phyloP scores from a whole-genome alignment of 1,139 yeast species.

The Saccharomyces hybrid region DNA sequence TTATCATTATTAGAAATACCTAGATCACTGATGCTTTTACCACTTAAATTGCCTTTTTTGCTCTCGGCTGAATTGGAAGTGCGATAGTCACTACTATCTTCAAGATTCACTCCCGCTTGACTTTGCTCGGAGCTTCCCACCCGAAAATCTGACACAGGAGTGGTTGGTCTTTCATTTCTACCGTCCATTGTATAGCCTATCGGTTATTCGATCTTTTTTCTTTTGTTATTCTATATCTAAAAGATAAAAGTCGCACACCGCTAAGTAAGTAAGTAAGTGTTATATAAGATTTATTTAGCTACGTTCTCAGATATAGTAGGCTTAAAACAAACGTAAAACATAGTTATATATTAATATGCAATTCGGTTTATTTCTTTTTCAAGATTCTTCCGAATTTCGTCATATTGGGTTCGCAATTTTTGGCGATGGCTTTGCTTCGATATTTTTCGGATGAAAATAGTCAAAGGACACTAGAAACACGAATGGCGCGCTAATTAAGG shows the following conservation, averaged over 20 bases:
- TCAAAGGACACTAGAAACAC: neutral
- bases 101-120: neutral
- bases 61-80: neutral
- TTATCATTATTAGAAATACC: constrained; percentile 2
- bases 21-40: neutral
- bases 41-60: neutral
- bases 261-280: neutral
- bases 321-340: neutral
- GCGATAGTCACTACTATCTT: neutral
- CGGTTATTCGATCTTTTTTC: neutral
- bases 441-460: neutral
- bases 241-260: neutral
- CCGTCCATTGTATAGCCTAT: neutral
- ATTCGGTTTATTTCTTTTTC: neutral
- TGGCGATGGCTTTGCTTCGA: neutral
- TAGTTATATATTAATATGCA: neutral
- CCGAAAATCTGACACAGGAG: neutral
- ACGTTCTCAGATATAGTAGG: neutral
- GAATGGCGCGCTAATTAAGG: neutral
- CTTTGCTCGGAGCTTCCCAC: neutral
- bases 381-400: neutral
- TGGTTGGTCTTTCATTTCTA: neutral
- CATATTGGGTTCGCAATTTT: neutral
- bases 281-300: neutral
- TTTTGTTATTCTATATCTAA: neutral